Evolutionary conservation across 2,329 filamentous ascomycete genomes (phyloP).

Genomic region (Arthroderma sp.): DNA sequence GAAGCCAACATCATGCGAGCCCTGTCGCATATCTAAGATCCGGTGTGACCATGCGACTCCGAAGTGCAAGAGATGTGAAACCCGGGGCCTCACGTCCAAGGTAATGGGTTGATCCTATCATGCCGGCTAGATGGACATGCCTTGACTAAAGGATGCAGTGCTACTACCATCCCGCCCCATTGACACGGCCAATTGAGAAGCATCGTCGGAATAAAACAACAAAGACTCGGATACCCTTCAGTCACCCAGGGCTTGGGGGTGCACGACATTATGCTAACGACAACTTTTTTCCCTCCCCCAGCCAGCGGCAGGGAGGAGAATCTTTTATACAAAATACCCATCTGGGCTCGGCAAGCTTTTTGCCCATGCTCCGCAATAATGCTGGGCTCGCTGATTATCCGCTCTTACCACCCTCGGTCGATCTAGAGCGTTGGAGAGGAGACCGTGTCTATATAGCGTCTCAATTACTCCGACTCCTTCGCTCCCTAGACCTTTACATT

Average conservation of each 20-base stretch:
- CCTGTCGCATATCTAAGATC: slow-evolving; percentile 21
- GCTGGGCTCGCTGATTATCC: slow-evolving; percentile 12
- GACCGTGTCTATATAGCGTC: slow-evolving; percentile 20
- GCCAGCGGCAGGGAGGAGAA: neutral
- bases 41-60: slow-evolving; percentile 20
- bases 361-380: slow-evolving; percentile 16
- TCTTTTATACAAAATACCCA: slow-evolving; percentile 16
- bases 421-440: slow-evolving; percentile 6
- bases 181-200: slow-evolving; percentile 13
- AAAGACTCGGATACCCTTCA: slow-evolving; percentile 7
- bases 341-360: slow-evolving; percentile 24
- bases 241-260: slow-evolving; percentile 6
- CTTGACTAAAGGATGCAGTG: slow-evolving; percentile 9
- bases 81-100: slow-evolving; percentile 11
- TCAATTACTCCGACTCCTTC: slow-evolving; percentile 3
- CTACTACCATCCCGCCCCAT: slow-evolving; percentile 22
- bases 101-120: neutral
- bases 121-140: neutral
- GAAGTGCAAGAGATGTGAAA: slow-evolving; percentile 18
- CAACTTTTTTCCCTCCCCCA: neutral
- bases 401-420: slow-evolving; percentile 3
- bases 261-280: slow-evolving; percentile 3
- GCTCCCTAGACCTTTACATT: slow-evolving; percentile 5
- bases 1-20: slow-evolving; percentile 21
- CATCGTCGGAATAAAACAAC: slow-evolving; percentile 5